phyloP scores from a whole-genome alignment of 257 asterid genomes.

The Lycium barbarum region DNA sequence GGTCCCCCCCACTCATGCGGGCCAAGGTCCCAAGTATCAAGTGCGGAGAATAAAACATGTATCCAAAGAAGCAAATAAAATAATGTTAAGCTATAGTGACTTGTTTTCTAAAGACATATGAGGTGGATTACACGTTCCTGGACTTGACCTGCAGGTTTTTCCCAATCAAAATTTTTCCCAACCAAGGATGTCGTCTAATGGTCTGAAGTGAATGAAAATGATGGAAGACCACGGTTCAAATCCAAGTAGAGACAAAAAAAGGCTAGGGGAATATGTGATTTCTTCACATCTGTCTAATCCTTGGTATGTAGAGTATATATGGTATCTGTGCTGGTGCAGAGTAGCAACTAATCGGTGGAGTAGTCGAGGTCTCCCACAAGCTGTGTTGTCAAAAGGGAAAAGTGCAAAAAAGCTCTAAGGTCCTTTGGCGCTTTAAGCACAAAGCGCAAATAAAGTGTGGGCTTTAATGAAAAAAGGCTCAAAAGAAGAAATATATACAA shows the following conservation, averaged over 20 bases:
- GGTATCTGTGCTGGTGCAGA: background rate
- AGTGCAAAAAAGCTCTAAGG: too few species aligned
- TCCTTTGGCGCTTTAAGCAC: too few species aligned
- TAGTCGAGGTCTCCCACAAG: background rate
- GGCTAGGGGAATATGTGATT: background rate
- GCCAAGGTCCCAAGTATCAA: background rate
- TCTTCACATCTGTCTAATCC: background rate
- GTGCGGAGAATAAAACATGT: conserved; percentile 24
- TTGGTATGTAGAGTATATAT: background rate
- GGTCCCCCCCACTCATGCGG: background rate
- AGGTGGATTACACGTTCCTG: background rate
- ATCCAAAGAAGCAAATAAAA: background rate
- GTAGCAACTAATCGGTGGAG: background rate
- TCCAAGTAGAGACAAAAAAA: background rate
- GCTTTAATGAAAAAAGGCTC: too few species aligned
- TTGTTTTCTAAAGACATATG: background rate
- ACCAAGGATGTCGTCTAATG: background rate
- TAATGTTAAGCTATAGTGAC: background rate
- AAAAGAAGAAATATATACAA: too few species aligned
- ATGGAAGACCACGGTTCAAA: background rate
- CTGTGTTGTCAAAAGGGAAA: too few species aligned
- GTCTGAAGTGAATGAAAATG: background rate
- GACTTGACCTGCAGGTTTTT: conserved; percentile 13
- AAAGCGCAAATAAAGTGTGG: too few species aligned
- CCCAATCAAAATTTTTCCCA: background rate